A percentile compares a stretch with the other conserved stretches of the same genome.
Evolutionary conservation across 1,139 yeast species (phyloP).

Genomic region (Suhomyces ambrosiae): DNA sequence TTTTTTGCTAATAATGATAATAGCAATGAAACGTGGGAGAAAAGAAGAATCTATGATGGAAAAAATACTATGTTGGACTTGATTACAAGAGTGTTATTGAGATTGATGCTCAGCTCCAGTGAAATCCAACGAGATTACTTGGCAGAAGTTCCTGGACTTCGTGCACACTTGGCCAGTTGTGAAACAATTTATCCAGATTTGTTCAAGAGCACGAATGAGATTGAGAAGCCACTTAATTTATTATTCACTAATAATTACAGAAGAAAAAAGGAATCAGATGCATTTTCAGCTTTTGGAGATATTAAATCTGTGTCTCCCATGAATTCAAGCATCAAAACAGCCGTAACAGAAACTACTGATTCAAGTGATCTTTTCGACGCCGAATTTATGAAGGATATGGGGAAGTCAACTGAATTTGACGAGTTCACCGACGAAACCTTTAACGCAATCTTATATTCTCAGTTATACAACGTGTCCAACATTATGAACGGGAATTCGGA

Average conservation of each 20-base stretch:
- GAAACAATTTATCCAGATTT: conserved; percentile 25
- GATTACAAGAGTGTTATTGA: conserved; percentile 22
- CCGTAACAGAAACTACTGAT: background rate
- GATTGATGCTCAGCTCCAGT: conserved; percentile 20
- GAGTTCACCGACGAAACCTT: conserved; percentile 16
- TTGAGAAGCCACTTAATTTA: conserved; percentile 9
- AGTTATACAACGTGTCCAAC: conserved; percentile 18
- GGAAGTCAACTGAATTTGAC: conserved; percentile 4
- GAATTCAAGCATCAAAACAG: background rate
- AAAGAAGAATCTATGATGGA: conserved; percentile 10
- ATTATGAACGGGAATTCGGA: background rate
- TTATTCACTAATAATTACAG: conserved; percentile 3
- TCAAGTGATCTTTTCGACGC: background rate
- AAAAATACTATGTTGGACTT: conserved; percentile 15
- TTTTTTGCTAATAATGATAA: conserved; percentile 11
- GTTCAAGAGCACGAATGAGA: conserved; percentile 15
- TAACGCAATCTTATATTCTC: conserved; percentile 17
- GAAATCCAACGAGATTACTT: conserved; percentile 16
- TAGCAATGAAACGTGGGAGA: conserved; percentile 11
- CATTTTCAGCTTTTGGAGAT: background rate
- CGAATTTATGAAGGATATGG: background rate
- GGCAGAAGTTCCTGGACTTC: conserved; percentile 18
- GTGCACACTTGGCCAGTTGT: conserved; percentile 21
- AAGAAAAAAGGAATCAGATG: background rate
- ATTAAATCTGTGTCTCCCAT: background rate